Evolutionary conservation across 495 filamentous ascomycete genomes (phyloP), one percentile per base, ranked within the genome.

Genomic region (Venustampulla echinocandica): DNA sequence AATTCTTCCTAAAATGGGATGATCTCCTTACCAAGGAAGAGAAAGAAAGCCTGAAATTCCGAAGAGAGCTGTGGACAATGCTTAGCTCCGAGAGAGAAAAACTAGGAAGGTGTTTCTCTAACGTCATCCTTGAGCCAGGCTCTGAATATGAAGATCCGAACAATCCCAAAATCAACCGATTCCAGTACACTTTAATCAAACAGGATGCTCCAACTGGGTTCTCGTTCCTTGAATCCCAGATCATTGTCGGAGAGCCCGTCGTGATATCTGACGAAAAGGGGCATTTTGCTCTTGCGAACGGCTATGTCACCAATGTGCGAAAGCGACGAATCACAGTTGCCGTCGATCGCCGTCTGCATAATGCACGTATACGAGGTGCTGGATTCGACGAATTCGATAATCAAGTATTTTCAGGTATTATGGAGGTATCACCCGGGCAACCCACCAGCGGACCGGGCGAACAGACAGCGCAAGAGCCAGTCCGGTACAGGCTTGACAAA

Each of bases 201-300:
- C 74, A 70, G 19, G 71, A 75, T 18, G 52, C 71, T 1, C 46
- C 59, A 3, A 53, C 78, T 0, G 66, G 66, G 0, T 87, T 89
- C 55, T 92, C 85, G 1, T 97, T 97, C 59, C 58, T 82, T 0
- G 90, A 97, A 54, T 95, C 90, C 1, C 89, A 96, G 56, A 75
- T 98, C n/a, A 78, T 71, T 2, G 69, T 85, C 19, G 90, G 90
- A 25, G 92, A 98, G 58, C 90, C 92, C 1, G 82, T 95, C 35
- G 90, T 98, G 22, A 74, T 98, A n/a, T 97, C 92, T 1, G 92
- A 96, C 48, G 92, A 98, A 59, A 75, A 84, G 46, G 92, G 90
- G 0, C 92, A 98, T 59, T 96, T 90, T 66, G 90, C 90, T 4
- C 76, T 98, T 11, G 88, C 88, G 4, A 85, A 94, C 50, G 92